Evolutionary conservation across 2,329 filamentous ascomycete genomes (phyloP).

Genomic region (Aspergillus awamori): DNA sequence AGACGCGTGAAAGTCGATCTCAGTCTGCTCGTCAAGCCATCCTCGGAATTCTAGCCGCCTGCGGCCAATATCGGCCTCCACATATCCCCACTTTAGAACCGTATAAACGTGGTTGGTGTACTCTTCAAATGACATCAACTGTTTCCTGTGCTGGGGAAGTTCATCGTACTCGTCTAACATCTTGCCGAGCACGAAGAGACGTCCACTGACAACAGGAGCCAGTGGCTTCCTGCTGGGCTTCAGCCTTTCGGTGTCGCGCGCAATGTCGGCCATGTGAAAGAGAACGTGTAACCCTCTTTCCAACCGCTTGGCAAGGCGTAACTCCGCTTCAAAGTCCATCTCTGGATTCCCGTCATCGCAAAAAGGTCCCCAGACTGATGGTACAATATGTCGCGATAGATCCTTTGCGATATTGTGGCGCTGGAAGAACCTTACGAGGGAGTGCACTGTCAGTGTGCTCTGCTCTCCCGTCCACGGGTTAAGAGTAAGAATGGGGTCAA

Average conservation of each 20-base stretch:
- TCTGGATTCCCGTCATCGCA: constrained; percentile 25
- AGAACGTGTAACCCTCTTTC: constrained; percentile 33
- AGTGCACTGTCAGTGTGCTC: constrained; percentile 25
- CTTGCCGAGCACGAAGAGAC: constrained; percentile 20
- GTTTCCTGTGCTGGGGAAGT: constrained; percentile 17
- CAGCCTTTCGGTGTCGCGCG: constrained; percentile 20
- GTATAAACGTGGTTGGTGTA: constrained; percentile 29
- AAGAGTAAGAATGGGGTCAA: constrained; percentile 57
- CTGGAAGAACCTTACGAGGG: constrained; percentile 26
- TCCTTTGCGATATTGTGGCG: constrained; percentile 26
- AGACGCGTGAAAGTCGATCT: constrained; percentile 33
- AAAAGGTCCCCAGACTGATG: constrained; percentile 34
- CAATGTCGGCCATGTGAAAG: constrained; percentile 35
- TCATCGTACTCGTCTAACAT: constrained; percentile 27
- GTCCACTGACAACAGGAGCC: constrained; percentile 20
- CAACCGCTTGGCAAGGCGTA: constrained; percentile 27
- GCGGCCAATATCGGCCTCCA: constrained; percentile 31
- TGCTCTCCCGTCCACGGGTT: constrained; percentile 28
- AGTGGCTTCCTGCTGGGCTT: constrained; percentile 14
- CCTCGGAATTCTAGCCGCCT: constrained; percentile 27
- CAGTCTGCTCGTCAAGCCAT: constrained; percentile 27
- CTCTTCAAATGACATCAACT: constrained; percentile 21
- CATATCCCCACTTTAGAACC: constrained; percentile 27
- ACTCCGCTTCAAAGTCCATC: constrained; percentile 32
- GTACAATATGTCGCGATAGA: constrained; percentile 29